phyloP scores from a whole-genome alignment of 164 flowering plant genomes.

The Kingdonia uniflora region DNA sequence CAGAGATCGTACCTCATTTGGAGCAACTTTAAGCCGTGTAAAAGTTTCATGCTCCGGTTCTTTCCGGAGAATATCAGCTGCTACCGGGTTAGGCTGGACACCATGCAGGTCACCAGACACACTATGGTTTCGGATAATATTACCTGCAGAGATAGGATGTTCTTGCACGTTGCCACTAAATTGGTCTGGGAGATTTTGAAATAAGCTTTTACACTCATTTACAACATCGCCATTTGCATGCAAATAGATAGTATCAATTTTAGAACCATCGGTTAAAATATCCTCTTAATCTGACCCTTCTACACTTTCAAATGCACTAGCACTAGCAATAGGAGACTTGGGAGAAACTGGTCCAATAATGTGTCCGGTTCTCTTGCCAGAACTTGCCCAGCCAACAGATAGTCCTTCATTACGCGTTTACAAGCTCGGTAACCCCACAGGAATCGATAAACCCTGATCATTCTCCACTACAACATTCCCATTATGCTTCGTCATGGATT shows the following conservation, averaged over 20 bases:
- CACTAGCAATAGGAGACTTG: conserved; percentile 92
- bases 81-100: conserved; percentile 90
- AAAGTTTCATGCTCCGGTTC: conserved; percentile 15
- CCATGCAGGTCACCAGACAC: conserved; percentile 96
- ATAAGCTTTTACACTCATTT: conserved; percentile 38
- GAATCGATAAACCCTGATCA: conserved; percentile 38
- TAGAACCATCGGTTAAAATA: conserved; percentile 44
- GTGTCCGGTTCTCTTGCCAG: conserved; percentile 42
- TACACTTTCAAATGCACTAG: conserved; percentile 64
- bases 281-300: conserved; percentile 97
- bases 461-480: conserved; percentile 15
- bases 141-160: conserved; percentile 47
- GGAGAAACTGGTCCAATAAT: conserved; percentile 70
- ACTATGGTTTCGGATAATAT: conserved; percentile 93
- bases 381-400: conserved; percentile 26
- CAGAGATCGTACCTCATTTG: conserved; percentile 63
- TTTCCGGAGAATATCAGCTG: conserved; percentile 84
- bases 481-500: conserved; percentile 40
- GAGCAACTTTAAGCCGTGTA: conserved; percentile 61
- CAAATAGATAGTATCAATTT: conserved; percentile 43
- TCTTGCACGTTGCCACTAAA: conserved; percentile 47
- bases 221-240: conserved; percentile 65
- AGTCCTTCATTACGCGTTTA: conserved; percentile 70
- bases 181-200: conserved; percentile 35
- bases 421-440: conserved; percentile 71